Evolutionary conservation across 1,139 yeast genomes (phyloP).

Genomic region (Debaryomyces sp.): DNA sequence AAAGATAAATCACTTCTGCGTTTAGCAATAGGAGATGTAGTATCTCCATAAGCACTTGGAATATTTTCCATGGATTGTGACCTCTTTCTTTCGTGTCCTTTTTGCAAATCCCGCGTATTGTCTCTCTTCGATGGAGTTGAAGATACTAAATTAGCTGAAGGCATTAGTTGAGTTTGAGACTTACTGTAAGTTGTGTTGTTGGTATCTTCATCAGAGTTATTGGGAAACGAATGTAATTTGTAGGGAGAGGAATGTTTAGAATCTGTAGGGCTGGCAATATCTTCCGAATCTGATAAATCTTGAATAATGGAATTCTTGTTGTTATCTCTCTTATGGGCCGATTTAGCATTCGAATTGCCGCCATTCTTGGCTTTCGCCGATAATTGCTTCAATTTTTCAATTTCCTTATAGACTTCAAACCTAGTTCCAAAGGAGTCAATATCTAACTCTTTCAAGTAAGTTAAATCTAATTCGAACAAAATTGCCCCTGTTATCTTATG

Average conservation of each 20-base stretch:
- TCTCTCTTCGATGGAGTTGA: constrained; percentile 12
- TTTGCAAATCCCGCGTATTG: constrained; percentile 8
- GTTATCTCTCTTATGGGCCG: neutral
- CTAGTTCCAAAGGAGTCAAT: constrained; percentile 93
- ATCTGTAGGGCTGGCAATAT: constrained; percentile 9
- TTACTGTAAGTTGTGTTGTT: constrained; percentile 8
- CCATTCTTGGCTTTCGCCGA: neutral
- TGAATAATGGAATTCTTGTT: constrained; percentile 4
- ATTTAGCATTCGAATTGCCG: neutral
- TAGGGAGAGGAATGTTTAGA: constrained; percentile 10
- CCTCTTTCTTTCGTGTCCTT: constrained; percentile 43
- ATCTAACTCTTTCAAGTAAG: constrained; percentile 87
- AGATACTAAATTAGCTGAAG: constrained; percentile 19
- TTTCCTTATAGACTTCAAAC: constrained; percentile 87
- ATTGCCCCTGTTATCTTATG: constrained; percentile 91
- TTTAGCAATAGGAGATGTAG: constrained; percentile 13
- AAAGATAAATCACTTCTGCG: constrained; percentile 27
- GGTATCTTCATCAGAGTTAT: constrained; percentile 12
- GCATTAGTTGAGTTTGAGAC: constrained; percentile 16
- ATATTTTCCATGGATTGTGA: constrained; percentile 58
- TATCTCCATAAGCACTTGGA: constrained; percentile 10
- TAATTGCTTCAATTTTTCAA: constrained; percentile 59
- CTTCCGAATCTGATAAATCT: constrained; percentile 8
- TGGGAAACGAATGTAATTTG: constrained; percentile 9
- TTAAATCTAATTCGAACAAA: constrained; percentile 79